Evolutionary conservation across 2,329 filamentous ascomycete species (phyloP), one percentile per base, ranked within the genome.

Genomic region (Hirsutella rhossiliensis): DNA sequence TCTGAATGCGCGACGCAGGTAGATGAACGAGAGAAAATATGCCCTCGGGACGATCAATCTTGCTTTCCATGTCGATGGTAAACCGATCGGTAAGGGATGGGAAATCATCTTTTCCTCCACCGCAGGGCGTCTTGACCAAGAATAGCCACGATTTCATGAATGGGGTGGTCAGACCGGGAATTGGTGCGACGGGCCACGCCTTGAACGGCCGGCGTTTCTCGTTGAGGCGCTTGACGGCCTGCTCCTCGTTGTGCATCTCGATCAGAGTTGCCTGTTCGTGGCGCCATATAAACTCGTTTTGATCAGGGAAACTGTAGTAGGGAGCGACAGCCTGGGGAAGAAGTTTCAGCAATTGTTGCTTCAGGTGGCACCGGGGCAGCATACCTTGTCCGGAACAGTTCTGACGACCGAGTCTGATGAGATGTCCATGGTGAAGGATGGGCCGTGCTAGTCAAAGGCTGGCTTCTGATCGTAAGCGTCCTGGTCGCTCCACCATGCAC

Each of bases 61-160:
- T 47, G 1, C 44, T 44, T 3, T 53, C 50, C 17, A 63, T 48
- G 29, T 59, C 52, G 5, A 63, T 49, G 0, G 42, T 50, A 11
- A 63, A 62, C 1, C 47, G 46, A 12, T 63, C 61, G 0, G 54
- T 47, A 1, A 56, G 29, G 0, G 47, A 47, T 0, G 61, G 61
- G 38, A 63, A 62, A 1, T 49, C 34, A 0, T 51, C 36, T 1
- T 49, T 48, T 2, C 51, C 52, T 1, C 49, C 41, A 4, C 28
- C 36, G 5, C 41, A 47, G 2, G 60, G 59, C 1, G 46, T 43
- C 7, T 45, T 50, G 12, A 63, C 56, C 1, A 63, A 48, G 7
- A 63, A 29, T 3, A 63, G 48, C 61, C 61, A 63, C 0, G 61
- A 54, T 13, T 50, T 58, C 2, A 48, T 41, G 23, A 63, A 63